These are phyloP conservation scores for Triticum urartu DNA, from an alignment of 176 grass and related monocot genomes.

Conservation along the genomic window DNA sequence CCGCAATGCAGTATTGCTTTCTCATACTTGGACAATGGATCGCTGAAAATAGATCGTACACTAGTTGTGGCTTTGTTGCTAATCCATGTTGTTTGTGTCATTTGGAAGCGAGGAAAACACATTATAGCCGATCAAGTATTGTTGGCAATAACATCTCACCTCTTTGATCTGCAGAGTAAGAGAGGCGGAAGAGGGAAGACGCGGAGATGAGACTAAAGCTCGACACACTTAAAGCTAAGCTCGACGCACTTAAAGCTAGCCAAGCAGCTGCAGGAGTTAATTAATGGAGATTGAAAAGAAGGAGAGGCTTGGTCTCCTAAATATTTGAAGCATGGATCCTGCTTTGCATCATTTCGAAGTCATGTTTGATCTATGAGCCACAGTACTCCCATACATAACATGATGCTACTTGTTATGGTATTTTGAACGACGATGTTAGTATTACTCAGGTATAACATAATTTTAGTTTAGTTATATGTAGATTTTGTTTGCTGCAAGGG, in stretches of 20 bases:
- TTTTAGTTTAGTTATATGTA: no score
- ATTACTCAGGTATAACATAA: no score
- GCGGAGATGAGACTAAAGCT: constrained; percentile 75
- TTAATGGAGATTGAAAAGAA: constrained; percentile 50
- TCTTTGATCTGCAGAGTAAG: constrained; percentile 62
- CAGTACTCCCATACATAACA: no score
- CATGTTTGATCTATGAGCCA: no score
- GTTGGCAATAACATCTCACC: neutral
- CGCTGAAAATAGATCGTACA: neutral
- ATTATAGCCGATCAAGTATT: neutral
- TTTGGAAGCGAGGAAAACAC: neutral
- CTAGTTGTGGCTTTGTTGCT: neutral
- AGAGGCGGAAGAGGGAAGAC: constrained; percentile 70
- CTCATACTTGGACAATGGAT: neutral
- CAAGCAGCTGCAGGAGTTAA: constrained; percentile 62
- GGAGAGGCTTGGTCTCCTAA: no score
- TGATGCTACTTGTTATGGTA: no score
- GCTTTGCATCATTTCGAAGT: no score
- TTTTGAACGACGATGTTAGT: no score
- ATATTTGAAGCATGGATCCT: no score
- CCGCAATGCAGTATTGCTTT: neutral
- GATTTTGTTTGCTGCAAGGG: no score
- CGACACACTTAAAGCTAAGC: constrained; percentile 63
- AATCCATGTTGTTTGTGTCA: neutral
- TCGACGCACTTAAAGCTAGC: constrained; percentile 71